A percentile compares a stretch with the other conserved stretches of the same genome.
Evolutionary conservation across 345 rosid species (phyloP).

Genomic region (Geranium brycei): DNA sequence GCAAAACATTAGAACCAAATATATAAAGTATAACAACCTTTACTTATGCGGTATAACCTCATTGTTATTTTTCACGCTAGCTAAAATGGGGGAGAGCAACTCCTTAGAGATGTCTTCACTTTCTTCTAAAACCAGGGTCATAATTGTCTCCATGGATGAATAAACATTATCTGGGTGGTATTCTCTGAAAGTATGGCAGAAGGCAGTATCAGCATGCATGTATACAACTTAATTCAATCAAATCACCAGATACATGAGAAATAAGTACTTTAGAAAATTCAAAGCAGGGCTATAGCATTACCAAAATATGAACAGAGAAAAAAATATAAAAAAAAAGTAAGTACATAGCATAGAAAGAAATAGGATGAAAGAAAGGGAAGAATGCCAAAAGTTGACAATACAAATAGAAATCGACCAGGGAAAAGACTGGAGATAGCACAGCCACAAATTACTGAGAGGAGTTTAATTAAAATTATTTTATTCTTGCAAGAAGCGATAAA

Average conservation of each 20-base stretch:
- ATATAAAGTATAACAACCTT: neutral
- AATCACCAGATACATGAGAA: no score
- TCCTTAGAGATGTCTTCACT: conserved; percentile 77
- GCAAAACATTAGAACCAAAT: conserved; percentile 4
- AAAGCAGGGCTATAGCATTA: conserved; percentile 21
- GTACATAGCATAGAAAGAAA: neutral
- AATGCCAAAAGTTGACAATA: no score
- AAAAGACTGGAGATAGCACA: neutral
- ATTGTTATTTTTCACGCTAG: conserved; percentile 44
- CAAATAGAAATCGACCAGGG: neutral
- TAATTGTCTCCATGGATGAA: conserved; percentile 77
- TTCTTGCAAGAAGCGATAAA: no score
- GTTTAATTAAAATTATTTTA: no score
- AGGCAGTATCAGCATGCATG: neutral
- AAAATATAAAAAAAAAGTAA: no score
- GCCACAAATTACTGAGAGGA: neutral
- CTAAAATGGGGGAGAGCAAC: conserved; percentile 63
- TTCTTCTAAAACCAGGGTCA: conserved; percentile 83
- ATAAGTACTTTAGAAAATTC: no score
- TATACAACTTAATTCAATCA: neutral
- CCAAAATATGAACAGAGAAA: no score
- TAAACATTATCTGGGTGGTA: conserved; percentile 58
- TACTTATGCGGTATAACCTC: conserved; percentile 35
- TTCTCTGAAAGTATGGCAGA: conserved; percentile 41
- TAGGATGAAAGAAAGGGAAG: no score